Evolutionary conservation across 106 monocot genomes (phyloP).

Genomic region (Agapanthus africanus): DNA sequence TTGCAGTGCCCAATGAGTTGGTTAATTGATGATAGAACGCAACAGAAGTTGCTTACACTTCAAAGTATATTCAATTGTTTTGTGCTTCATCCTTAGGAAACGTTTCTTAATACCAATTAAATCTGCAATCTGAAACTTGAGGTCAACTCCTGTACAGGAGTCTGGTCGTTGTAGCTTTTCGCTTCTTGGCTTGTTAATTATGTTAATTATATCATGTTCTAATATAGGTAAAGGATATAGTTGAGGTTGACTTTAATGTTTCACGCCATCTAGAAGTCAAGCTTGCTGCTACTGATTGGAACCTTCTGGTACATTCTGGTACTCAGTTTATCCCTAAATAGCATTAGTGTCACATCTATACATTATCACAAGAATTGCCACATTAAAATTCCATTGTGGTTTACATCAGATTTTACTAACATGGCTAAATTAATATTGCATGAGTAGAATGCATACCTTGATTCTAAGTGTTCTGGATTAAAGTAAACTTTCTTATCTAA

Average conservation of each 20-base stretch:
- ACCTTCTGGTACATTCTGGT: slow-evolving; percentile 49
- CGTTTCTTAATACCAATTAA: background rate
- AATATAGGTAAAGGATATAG: slow-evolving; percentile 84
- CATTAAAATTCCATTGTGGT: background rate
- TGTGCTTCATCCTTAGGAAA: background rate
- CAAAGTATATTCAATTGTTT: background rate
- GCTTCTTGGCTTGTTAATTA: background rate
- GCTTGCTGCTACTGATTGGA: slow-evolving; percentile 77
- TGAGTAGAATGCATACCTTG: background rate
- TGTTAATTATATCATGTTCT: slow-evolving; percentile 6
- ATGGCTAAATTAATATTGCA: background rate
- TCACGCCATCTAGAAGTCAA: slow-evolving; percentile 85
- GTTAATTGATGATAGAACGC: background rate
- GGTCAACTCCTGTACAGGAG: background rate
- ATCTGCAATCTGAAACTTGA: background rate
- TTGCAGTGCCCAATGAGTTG: background rate
- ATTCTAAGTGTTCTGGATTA: background rate
- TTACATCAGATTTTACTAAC: background rate
- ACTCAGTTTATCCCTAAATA: background rate
- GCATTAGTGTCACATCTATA: background rate
- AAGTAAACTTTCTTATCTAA: background rate
- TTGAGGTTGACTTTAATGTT: slow-evolving; percentile 96
- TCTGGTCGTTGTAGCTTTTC: background rate
- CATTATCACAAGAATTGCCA: background rate
- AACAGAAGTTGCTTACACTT: background rate